Evolutionary conservation across 805 yeast genomes (phyloP), one percentile per base, ranked within the genome.

Genomic region (Candida glaebosa): DNA sequence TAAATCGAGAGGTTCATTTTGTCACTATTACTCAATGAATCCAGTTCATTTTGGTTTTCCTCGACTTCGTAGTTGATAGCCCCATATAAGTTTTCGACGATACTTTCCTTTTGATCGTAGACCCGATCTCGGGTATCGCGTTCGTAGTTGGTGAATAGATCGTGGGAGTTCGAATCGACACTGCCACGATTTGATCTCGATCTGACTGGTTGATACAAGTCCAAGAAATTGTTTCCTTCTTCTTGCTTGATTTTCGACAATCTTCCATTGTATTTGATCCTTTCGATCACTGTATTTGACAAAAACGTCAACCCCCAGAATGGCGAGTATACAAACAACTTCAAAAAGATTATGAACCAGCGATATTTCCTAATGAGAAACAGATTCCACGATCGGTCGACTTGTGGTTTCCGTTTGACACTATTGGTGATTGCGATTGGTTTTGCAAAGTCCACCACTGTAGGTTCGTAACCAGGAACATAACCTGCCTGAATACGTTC

Each of bases 21-120:
- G 38, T n/a, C 35, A 2, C 19, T 38, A 39, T 18, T 44, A 19
- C 14, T 26, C 32, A 14, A 28, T n/a, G 14, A 16, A 5, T 28
- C 31, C 8, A 24, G 8, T 35, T 12, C 47, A 44, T 22, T 38
- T 45, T 18, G 34, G 26, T 33, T 50, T 43, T 30, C 52, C 47
- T 17, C 46, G 42, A 33, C 36, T 31, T 55, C 69, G 47, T 66
- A 67, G 4, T 75, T 69, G 58, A 80, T 72, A 1, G 84, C 85
- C 44, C 71, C 78, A 54, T 75, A 79, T 12, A 80, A 72, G 14
- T 83, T 75, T 46, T 83, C 88, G 48, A 85, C 75, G 41, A 84
- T 72, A 18, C 64, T 73, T 45, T 83, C 89, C 12, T 83, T 78
- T 43, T 76, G 80, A 47, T 81, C 86, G 22, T 73, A 75, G 17